Percentiles rank a stretch among this genome's conserved stretches.
Evolutionary conservation across 805 yeast species (phyloP).

Genomic region (Saturnispora mendoncae): DNA sequence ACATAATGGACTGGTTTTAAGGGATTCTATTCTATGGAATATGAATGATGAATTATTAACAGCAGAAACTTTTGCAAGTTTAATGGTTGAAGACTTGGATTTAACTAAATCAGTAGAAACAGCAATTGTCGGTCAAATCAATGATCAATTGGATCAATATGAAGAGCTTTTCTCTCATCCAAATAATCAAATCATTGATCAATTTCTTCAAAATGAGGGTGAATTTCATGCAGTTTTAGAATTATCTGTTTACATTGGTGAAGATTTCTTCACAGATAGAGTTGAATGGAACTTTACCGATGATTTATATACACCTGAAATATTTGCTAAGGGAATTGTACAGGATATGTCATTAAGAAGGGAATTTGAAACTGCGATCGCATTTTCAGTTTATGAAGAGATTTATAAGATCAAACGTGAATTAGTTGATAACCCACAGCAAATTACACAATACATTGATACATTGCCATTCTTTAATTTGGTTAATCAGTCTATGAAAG

Average conservation of each 20-base stretch:
- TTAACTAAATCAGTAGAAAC: constrained; percentile 57
- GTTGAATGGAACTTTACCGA: constrained; percentile 84
- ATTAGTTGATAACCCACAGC: constrained; percentile 49
- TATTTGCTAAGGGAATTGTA: constrained; percentile 74
- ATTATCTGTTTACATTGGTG: constrained; percentile 72
- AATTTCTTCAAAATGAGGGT: constrained; percentile 23
- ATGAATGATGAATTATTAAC: constrained; percentile 53
- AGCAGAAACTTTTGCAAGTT: constrained; percentile 66
- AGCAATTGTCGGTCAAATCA: constrained; percentile 61
- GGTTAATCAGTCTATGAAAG: constrained; percentile 23
- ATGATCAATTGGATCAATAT: constrained; percentile 73
- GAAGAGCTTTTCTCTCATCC: constrained; percentile 53
- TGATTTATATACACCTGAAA: constrained; percentile 60
- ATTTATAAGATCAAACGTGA: constrained; percentile 72
- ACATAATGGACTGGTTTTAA: constrained; percentile 42
- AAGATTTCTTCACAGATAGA: constrained; percentile 79
- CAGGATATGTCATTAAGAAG: constrained; percentile 74
- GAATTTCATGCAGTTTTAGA: constrained; percentile 74
- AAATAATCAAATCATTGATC: constrained; percentile 37
- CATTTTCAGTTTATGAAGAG: constrained; percentile 79
- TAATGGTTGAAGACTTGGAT: constrained; percentile 77
- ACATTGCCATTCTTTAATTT: constrained; percentile 29
- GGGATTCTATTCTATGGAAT: constrained; percentile 72
- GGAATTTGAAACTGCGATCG: constrained; percentile 84
- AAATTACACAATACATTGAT: constrained; percentile 28